These are phyloP conservation scores for Digitaria exilis DNA, from an alignment of 202 grass and related monocot genomes.

Conservation along the genomic window DNA sequence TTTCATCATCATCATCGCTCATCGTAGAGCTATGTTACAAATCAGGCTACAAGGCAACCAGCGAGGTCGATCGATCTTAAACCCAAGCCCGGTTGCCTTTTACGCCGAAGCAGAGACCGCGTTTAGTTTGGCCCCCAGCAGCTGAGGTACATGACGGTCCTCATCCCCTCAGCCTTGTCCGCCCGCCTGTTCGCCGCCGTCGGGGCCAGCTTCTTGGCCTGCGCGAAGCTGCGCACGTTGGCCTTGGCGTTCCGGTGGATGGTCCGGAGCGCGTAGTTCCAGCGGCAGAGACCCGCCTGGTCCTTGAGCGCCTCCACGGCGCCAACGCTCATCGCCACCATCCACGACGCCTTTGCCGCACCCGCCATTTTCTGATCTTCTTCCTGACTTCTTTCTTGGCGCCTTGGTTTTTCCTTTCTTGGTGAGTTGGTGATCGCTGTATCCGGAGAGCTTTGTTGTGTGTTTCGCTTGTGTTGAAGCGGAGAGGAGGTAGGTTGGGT, in stretches of 20 bases:
- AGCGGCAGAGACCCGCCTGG: conserved; percentile 68
- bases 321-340: conserved; percentile 59
- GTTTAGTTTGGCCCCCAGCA: conserved; percentile 60
- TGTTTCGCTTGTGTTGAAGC: neutral
- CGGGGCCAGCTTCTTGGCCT: neutral
- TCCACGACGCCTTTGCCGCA: conserved; percentile 49
- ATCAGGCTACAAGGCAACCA: neutral
- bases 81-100: neutral
- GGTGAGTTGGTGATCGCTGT: neutral
- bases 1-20: conserved; percentile 37
- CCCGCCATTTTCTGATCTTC: conserved; percentile 1
- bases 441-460: neutral
- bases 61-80: too few species aligned
- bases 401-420: neutral
- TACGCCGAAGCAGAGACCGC: too few species aligned
- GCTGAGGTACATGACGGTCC: conserved; percentile 67
- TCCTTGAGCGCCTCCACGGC: conserved; percentile 84
- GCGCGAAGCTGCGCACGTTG: neutral
- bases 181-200: conserved; percentile 8
- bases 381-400: neutral
- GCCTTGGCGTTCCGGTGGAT: conserved; percentile 29
- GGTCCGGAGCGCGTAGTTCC: conserved; percentile 64
- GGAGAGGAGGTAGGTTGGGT: neutral
- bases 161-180: conserved; percentile 42
- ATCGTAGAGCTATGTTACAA: conserved; percentile 3